These are phyloP conservation scores for Mimosa pudica DNA, from an alignment of 306 rosid genomes.

Conservation along the genomic window DNA sequence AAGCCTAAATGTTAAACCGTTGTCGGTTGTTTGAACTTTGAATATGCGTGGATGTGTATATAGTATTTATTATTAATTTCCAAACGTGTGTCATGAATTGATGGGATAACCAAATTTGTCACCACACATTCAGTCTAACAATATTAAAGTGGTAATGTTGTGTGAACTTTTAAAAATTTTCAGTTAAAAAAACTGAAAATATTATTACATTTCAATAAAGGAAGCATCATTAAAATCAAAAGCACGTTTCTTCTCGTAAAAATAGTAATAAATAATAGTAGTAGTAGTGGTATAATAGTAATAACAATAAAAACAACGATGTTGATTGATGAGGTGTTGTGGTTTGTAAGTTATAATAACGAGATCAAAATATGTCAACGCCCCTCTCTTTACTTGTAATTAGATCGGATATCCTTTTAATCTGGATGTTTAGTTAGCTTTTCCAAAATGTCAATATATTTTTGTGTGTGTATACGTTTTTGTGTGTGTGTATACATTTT, in stretches of 20 bases:
- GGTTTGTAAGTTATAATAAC: not conserved
- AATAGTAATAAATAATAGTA: not conserved
- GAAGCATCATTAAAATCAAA: not conserved
- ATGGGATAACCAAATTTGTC: constrained; percentile 3
- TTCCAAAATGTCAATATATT: too few species aligned
- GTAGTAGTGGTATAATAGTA: too few species aligned
- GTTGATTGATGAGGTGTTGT: not conserved
- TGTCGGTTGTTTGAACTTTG: not conserved
- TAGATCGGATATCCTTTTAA: too few species aligned
- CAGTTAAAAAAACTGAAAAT: not conserved
- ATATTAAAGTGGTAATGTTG: not conserved
- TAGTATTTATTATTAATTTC: not conserved
- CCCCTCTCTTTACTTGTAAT: too few species aligned
- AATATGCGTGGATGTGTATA: too few species aligned
- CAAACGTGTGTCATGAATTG: not conserved
- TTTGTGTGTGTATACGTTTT: too few species aligned
- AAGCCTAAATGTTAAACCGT: not conserved
- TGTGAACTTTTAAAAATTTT: not conserved
- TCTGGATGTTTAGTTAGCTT: too few species aligned
- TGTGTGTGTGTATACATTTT: too few species aligned
- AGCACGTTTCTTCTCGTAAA: not conserved
- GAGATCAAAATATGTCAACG: too few species aligned
- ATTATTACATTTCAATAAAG: not conserved
- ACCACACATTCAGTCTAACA: not conserved
- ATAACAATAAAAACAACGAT: not conserved